phyloP scores from a whole-genome alignment of 495 filamentous ascomycete genomes.

The Cairneyella variabilis region DNA sequence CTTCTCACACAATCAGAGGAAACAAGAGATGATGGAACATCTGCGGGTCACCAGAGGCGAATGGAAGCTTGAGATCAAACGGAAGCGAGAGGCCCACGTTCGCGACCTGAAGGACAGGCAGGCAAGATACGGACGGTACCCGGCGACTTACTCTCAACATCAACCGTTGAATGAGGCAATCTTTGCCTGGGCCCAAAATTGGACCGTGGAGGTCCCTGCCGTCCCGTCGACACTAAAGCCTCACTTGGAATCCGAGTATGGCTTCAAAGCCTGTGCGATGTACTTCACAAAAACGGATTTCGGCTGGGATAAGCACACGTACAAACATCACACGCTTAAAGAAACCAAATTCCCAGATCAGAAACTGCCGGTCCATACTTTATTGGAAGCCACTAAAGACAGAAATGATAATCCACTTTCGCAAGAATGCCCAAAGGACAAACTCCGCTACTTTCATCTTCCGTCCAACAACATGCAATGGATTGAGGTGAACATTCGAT shows the following conservation, averaged over 20 bases:
- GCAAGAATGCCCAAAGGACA: background rate
- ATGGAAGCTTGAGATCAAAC: conserved; percentile 8
- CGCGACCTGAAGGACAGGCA: background rate
- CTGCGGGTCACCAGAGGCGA: background rate
- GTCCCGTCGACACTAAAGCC: background rate
- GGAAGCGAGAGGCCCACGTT: background rate
- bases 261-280: conserved; percentile 14
- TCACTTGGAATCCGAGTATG: conserved; percentile 2
- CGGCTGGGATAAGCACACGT: conserved; percentile 5
- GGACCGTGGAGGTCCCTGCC: conserved; percentile 1
- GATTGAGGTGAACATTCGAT: conserved; percentile 12
- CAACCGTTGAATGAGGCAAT: conserved; percentile 1
- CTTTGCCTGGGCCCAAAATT: conserved; percentile 1
- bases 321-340: conserved; percentile 8
- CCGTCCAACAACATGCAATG: conserved; percentile 21
- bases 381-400: conserved; percentile 1
- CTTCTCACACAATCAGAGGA: background rate
- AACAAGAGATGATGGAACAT: background rate
- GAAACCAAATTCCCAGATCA: conserved; percentile 18
- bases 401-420: conserved; percentile 1
- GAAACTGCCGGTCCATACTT: conserved; percentile 12
- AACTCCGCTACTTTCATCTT: conserved; percentile 21
- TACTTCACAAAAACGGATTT: conserved; percentile 7
- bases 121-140: background rate
- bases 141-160: background rate